Conservation (phyloP, 2,329 filamentous ascomycete genomes). For the Exophiala calicioides region DNA sequence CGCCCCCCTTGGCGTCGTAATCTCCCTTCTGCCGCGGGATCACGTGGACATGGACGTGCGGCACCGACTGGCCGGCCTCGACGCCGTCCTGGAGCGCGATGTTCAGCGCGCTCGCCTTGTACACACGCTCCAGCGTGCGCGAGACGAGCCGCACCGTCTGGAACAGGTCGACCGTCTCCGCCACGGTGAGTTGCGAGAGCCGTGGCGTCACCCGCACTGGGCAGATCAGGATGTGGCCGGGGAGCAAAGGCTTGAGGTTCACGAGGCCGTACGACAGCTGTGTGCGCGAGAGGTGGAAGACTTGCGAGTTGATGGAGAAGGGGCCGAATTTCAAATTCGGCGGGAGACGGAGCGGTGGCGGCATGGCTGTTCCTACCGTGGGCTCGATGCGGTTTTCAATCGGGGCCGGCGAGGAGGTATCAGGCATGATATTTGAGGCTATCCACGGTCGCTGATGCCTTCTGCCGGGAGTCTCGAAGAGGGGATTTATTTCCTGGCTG, state of each 20-base stretch:
- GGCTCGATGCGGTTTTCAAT: too few relatives aligned
- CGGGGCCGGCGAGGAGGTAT: too few relatives aligned
- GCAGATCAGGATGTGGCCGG: constrained; percentile 89
- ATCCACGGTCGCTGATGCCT: too few relatives aligned
- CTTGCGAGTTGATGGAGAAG: constrained; percentile 78
- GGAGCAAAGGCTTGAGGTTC: constrained; percentile 91
- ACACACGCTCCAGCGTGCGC: constrained; percentile 66
- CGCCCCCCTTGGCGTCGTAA: constrained; percentile 58
- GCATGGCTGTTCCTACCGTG: too few relatives aligned
- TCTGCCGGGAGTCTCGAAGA: too few relatives aligned
- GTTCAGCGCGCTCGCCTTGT: constrained; percentile 75
- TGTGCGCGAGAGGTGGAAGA: constrained; percentile 75
- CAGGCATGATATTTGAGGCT: too few relatives aligned
- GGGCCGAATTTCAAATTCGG: constrained; percentile 67
- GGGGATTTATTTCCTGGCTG: too few relatives aligned
- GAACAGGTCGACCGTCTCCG: constrained; percentile 84
- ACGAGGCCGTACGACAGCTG: constrained; percentile 79
- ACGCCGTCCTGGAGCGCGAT: constrained; percentile 91
- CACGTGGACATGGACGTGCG: constrained; percentile 90
- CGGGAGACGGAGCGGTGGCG: constrained; percentile 24
- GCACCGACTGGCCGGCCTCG: constrained; percentile 89
- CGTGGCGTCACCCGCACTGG: constrained; percentile 69
- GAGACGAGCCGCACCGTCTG: constrained; percentile 80
- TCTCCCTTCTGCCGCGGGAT: constrained; percentile 70
- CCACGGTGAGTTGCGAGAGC: constrained; percentile 69